phyloP scores from a whole-genome alignment of 2,329 filamentous ascomycete species.

The Colletotrichum spaethianum region DNA sequence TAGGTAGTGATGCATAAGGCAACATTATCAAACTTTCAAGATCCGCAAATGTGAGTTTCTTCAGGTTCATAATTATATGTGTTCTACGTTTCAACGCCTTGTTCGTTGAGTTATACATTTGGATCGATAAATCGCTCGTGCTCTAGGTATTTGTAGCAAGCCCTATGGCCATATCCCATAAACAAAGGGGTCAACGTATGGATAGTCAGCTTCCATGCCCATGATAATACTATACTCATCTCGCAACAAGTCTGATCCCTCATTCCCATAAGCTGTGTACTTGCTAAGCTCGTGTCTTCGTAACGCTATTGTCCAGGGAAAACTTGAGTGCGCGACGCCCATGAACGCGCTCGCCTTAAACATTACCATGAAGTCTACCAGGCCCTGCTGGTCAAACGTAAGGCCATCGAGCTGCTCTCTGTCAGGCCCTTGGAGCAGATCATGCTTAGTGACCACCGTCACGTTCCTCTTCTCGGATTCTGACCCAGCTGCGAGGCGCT shows the following conservation, averaged over 20 bases:
- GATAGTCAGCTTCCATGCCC: slow-evolving; percentile 50
- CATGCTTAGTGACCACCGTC: slow-evolving; percentile 50
- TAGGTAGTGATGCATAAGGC: not conserved
- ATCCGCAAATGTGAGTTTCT: not conserved
- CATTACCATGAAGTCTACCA: slow-evolving; percentile 52
- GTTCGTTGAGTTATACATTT: not conserved
- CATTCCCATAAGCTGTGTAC: slow-evolving; percentile 46
- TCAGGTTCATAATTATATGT: not conserved
- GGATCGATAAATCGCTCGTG: not conserved
- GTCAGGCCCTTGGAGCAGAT: slow-evolving; percentile 45
- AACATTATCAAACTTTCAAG: not conserved
- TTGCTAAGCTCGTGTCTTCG: slow-evolving; percentile 51
- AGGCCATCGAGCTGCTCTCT: slow-evolving; percentile 43
- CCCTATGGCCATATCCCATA: slow-evolving; percentile 49
- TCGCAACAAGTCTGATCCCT: slow-evolving; percentile 49
- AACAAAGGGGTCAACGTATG: slow-evolving; percentile 49
- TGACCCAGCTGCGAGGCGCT: not conserved
- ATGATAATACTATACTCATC: slow-evolving; percentile 52
- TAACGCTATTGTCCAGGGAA: slow-evolving; percentile 51
- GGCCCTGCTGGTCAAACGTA: slow-evolving; percentile 52
- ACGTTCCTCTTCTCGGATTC: slow-evolving; percentile 38
- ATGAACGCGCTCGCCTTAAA: slow-evolving; percentile 52
- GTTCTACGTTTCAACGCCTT: not conserved
- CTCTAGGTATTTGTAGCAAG: not conserved
- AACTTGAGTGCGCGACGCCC: slow-evolving; percentile 52